Evolutionary conservation across 345 rosid genomes (phyloP).

Genomic region (Salix koriyanagi): DNA sequence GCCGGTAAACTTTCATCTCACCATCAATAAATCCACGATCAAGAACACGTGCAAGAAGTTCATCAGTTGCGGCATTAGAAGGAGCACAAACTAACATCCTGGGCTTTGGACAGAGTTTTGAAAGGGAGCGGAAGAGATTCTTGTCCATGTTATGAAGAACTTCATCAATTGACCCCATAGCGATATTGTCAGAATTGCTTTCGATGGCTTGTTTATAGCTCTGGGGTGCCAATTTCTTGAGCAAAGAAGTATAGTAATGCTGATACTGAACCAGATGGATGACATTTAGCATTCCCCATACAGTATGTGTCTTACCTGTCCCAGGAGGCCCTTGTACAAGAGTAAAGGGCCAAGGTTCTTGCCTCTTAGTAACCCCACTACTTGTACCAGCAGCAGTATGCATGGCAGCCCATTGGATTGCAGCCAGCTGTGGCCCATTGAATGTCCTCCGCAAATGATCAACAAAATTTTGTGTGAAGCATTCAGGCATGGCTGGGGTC

Average conservation of each 20-base stretch:
- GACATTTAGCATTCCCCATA: slow-evolving; percentile 99
- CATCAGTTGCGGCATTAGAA: slow-evolving; percentile 99
- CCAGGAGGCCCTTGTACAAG: slow-evolving; percentile 99
- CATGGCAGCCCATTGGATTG: slow-evolving; percentile 98
- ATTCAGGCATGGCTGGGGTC: slow-evolving; percentile 87
- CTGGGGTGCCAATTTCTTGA: slow-evolving; percentile 93
- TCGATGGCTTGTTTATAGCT: slow-evolving; percentile 86
- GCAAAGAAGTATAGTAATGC: slow-evolving; percentile 91
- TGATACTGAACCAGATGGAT: slow-evolving; percentile 99
- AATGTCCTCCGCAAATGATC: slow-evolving; percentile 76
- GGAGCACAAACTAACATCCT: slow-evolving; percentile 99
- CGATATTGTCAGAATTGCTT: slow-evolving; percentile 56
- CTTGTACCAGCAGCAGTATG: slow-evolving; percentile 99
- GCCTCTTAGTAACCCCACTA: slow-evolving; percentile 71
- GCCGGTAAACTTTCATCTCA: slow-evolving; percentile 95
- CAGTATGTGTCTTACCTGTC: slow-evolving; percentile 98
- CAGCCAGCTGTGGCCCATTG: slow-evolving; percentile 87
- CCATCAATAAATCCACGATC: slow-evolving; percentile 99
- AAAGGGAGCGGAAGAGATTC: slow-evolving; percentile 85
- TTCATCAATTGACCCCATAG: slow-evolving; percentile 90
- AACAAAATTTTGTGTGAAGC: slow-evolving; percentile 80
- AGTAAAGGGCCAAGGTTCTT: slow-evolving; percentile 99
- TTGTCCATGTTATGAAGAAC: slow-evolving; percentile 99
- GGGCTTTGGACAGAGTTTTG: slow-evolving; percentile 94
- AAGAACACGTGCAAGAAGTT: slow-evolving; percentile 93